Conservation (phyloP, 1,284 basidiomycete species). For the Gastroboletus turbinatus region DNA sequence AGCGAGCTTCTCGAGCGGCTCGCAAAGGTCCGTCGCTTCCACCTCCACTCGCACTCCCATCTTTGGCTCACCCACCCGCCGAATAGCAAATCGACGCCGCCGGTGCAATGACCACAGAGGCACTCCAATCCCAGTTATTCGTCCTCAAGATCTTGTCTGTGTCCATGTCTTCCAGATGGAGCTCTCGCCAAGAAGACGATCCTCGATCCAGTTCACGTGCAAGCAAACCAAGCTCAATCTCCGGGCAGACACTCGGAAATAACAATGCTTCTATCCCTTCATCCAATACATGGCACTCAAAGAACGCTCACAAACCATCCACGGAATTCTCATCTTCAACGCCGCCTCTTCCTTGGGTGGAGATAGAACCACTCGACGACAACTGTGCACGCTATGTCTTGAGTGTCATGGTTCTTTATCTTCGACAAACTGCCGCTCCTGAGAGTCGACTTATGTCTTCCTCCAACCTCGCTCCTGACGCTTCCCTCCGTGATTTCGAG, state of each 20-base stretch:
- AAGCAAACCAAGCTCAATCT: conserved; percentile 36
- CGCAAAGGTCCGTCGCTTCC: conserved; percentile 58
- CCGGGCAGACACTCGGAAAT: conserved; percentile 16
- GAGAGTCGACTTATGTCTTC: conserved; percentile 62
- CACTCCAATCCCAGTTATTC: conserved; percentile 88
- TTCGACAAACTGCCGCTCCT: conserved; percentile 67
- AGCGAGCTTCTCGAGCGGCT: conserved; percentile 75
- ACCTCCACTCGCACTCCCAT: neutral
- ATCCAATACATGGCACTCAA: conserved; percentile 29
- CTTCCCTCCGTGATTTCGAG: conserved; percentile 72
- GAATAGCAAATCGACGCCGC: conserved; percentile 50
- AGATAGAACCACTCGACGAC: conserved; percentile 82
- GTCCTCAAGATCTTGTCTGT: conserved; percentile 82
- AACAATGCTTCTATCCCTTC: conserved; percentile 17
- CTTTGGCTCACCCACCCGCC: conserved; percentile 9
- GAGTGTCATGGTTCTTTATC: conserved; percentile 78
- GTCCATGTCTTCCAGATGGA: conserved; percentile 80
- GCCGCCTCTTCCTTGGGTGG: conserved; percentile 49
- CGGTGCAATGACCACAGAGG: conserved; percentile 61
- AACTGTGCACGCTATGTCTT: conserved; percentile 84
- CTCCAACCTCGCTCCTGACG: conserved; percentile 62
- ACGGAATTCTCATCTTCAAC: conserved; percentile 40
- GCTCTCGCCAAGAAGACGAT: conserved; percentile 38
- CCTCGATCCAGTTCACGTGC: conserved; percentile 43
- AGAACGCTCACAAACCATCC: conserved; percentile 36